These are phyloP conservation scores for Monosporascus sp. DNA, from an alignment of 2,329 filamentous ascomycete genomes.

Conservation along the genomic window DNA sequence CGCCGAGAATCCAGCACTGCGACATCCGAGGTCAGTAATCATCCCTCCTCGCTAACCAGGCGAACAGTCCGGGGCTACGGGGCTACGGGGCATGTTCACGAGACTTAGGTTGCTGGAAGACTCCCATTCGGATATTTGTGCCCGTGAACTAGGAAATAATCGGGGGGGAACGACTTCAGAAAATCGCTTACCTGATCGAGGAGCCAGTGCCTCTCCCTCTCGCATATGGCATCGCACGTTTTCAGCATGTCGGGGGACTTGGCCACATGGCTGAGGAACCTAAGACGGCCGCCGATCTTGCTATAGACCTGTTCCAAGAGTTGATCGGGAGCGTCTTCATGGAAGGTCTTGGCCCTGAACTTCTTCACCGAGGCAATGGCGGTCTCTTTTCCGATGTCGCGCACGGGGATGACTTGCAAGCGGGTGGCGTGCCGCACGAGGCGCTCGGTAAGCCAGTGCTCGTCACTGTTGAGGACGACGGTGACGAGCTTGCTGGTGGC, in stretches of 20 bases:
- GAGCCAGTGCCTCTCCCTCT: constrained; percentile 70
- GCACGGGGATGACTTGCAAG: constrained; percentile 48
- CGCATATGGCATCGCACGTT: constrained; percentile 52
- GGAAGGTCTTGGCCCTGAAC: constrained; percentile 42
- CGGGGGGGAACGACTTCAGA: too few species aligned
- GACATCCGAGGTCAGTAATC: too few species aligned
- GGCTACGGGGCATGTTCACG: too few species aligned
- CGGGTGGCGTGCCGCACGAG: constrained; percentile 50
- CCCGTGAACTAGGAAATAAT: too few species aligned
- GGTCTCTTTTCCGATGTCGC: constrained; percentile 42
- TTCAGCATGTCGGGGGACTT: constrained; percentile 45
- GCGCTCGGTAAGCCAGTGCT: constrained; percentile 54
- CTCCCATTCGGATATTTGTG: too few species aligned
- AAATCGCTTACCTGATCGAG: constrained; percentile 43
- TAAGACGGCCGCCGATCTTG: constrained; percentile 47
- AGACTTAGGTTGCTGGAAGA: too few species aligned
- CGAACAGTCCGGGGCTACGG: too few species aligned
- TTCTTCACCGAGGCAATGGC: constrained; percentile 42
- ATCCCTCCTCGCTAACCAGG: too few species aligned
- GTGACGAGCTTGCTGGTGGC: constrained; percentile 65
- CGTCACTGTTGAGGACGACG: constrained; percentile 49
- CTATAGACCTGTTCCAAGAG: constrained; percentile 47
- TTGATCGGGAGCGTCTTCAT: constrained; percentile 31
- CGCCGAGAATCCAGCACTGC: constrained; percentile 65
- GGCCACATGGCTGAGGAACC: constrained; percentile 48